These are phyloP conservation scores for Huiozyma naganishii DNA, from an alignment of 805 yeast species.

Conservation along the genomic window DNA sequence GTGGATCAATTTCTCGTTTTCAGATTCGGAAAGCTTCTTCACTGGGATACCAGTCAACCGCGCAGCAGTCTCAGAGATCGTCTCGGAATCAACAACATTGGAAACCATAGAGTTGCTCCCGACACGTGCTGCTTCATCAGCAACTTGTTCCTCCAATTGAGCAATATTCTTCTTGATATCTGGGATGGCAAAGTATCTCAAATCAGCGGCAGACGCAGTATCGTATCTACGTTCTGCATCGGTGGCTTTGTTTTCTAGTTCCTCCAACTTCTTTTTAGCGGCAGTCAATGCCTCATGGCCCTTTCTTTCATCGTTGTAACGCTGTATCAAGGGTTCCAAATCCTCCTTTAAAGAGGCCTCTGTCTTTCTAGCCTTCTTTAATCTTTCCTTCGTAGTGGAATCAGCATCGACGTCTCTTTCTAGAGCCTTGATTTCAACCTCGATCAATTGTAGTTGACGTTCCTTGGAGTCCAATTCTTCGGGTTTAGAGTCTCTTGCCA, in stretches of 20 bases:
- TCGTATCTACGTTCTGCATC: slow-evolving; percentile 98
- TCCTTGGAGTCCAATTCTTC: slow-evolving; percentile 92
- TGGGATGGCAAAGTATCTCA: slow-evolving; percentile 95
- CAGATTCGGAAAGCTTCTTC: slow-evolving; percentile 86
- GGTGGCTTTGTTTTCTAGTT: slow-evolving; percentile 79
- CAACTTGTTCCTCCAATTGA: slow-evolving; percentile 63
- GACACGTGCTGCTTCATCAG: slow-evolving; percentile 59
- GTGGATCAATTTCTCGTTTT: slow-evolving; percentile 82
- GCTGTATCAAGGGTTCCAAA: slow-evolving; percentile 72
- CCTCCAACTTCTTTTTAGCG: slow-evolving; percentile 85
- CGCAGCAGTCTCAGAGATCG: slow-evolving; percentile 94
- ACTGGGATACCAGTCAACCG: slow-evolving; percentile 96
- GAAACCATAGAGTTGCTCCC: slow-evolving; percentile 58
- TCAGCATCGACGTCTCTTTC: slow-evolving; percentile 90
- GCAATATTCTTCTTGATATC: slow-evolving; percentile 70
- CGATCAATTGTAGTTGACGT: slow-evolving; percentile 81
- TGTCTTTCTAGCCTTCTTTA: slow-evolving; percentile 65
- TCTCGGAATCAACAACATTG: slow-evolving; percentile 86
- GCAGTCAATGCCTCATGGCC: slow-evolving; percentile 86
- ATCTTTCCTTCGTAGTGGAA: slow-evolving; percentile 73
- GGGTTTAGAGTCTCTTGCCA: slow-evolving; percentile 95
- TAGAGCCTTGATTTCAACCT: slow-evolving; percentile 92
- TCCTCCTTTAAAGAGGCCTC: slow-evolving; percentile 80
- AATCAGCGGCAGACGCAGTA: slow-evolving; percentile 87
- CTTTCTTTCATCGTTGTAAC: slow-evolving; percentile 75